Evolutionary conservation across 306 rosid genomes (phyloP), one percentile per base, ranked within the genome.

Genomic region (Styphnolobium japonicum): DNA sequence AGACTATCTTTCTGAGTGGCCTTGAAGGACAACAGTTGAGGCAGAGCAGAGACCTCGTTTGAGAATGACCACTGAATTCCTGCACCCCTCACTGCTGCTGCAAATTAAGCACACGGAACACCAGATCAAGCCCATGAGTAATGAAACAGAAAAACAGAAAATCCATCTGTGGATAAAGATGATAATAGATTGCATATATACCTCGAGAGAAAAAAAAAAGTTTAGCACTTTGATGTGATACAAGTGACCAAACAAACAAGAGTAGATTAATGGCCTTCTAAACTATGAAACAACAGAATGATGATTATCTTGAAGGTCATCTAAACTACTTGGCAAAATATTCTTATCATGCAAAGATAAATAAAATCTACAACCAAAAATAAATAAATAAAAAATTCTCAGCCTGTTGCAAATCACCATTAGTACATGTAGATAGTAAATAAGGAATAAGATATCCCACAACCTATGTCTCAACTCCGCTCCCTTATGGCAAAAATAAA

Each of bases 11-110:
- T 97, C 60, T 86, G 97, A 70, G 88, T 36, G 67, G 85, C 81
- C 88, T 88, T 89, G 82, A 93, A 93, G 52, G 98, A 96, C 81
- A 90, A 33, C 60, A 85, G 87, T 2, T 91, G 97, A 14, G 97
- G 93, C 84, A 79, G 34, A 2, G 81, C 89, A 45, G 93, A 86
- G 70, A 74, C 90, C 83, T 91, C 89, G 90, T 93, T 90, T 60
- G 96, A 83, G 80, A 91, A 96, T 46, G 97, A 85, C 98, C 97
- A 93, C 91, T 89, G 93, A 94, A 96, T 96, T 51, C 85, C 90
- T 78, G 91, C 88, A 90, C 78, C 83, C 81, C 83, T 83, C 39
- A 67, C 31, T 27, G 31, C 84, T 57, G 82, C 91, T 75, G 46
- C 83, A 82, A 84, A 73, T 49, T 39, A 15, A 48, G 40, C 11